Percentiles rank a stretch among this genome's conserved stretches.
phyloP scores from a whole-genome alignment of 495 filamentous ascomycete genomes.

The Penicillium soppii region DNA sequence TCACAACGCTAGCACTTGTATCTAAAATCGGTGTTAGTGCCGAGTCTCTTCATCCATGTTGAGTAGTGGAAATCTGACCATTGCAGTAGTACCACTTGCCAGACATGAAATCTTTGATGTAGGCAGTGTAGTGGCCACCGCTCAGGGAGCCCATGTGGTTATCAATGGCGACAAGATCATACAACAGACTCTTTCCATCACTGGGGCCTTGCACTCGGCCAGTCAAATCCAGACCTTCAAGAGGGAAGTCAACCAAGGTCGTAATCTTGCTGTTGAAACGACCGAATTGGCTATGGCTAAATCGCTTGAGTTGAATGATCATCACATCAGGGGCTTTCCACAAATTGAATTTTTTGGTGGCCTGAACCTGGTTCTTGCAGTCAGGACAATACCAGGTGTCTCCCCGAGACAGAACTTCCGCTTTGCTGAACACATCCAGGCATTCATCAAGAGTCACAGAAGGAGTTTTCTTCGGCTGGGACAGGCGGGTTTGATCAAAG shows the following conservation, averaged over 20 bases:
- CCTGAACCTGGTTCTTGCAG: slow-evolving; percentile 88
- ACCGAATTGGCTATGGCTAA: slow-evolving; percentile 63
- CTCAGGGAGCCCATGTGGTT: slow-evolving; percentile 90
- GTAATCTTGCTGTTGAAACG: slow-evolving; percentile 85
- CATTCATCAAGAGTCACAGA: slow-evolving; percentile 89
- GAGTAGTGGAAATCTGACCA: slow-evolving; percentile 52
- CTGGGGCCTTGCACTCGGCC: slow-evolving; percentile 73
- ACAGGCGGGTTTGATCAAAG: slow-evolving; percentile 62
- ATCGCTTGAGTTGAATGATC: slow-evolving; percentile 92
- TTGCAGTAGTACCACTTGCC: slow-evolving; percentile 91
- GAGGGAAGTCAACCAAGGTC: slow-evolving; percentile 85
- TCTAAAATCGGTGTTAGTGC: slow-evolving; percentile 51
- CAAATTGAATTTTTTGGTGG: slow-evolving; percentile 93
- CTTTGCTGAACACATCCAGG: slow-evolving; percentile 85
- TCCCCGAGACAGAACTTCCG: slow-evolving; percentile 87
- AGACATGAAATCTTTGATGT: slow-evolving; percentile 85
- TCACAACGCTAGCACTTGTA: slow-evolving; percentile 57
- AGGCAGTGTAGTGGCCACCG: slow-evolving; percentile 94
- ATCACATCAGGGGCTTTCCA: slow-evolving; percentile 96
- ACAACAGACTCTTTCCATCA: slow-evolving; percentile 75
- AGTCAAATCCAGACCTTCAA: slow-evolving; percentile 81
- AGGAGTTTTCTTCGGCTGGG: slow-evolving; percentile 60
- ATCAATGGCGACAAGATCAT: slow-evolving; percentile 93
- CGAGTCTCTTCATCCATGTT: neutral
- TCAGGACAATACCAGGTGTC: slow-evolving; percentile 96